Evolutionary conservation across 768 basidiomycete genomes (phyloP).

Genomic region (Rhizopogon rudus): DNA sequence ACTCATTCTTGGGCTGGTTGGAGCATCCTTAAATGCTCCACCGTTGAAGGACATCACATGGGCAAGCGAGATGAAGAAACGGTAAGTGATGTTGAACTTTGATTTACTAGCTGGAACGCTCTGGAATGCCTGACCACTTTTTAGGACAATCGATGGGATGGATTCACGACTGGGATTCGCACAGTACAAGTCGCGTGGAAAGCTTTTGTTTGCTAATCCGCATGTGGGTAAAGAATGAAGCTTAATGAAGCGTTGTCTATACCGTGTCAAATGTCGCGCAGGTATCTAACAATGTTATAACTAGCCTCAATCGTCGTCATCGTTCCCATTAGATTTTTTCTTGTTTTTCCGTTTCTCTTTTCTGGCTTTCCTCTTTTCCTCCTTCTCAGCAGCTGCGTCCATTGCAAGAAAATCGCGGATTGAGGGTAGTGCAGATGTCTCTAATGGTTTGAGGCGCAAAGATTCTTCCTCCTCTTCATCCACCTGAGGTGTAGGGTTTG

Average conservation of each 20-base stretch:
- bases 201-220: conserved; percentile 21
- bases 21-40: conserved; percentile 67
- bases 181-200: conserved; percentile 56
- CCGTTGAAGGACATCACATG: conserved; percentile 78
- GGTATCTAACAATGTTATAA: conserved; percentile 1
- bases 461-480: conserved; percentile 40
- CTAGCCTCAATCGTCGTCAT: conserved; percentile 28
- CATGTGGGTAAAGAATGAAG: conserved; percentile 4
- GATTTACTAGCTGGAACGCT: background rate
- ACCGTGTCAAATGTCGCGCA: background rate
- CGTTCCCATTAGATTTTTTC: conserved; percentile 21
- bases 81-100: conserved; percentile 41
- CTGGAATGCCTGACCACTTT: background rate
- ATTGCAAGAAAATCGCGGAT: conserved; percentile 79
- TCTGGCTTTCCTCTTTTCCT: conserved; percentile 63
- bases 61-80: conserved; percentile 84
- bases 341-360: conserved; percentile 69
- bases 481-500: conserved; percentile 13
- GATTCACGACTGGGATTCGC: conserved; percentile 63
- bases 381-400: conserved; percentile 61
- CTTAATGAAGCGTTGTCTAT: background rate
- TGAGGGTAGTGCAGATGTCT: conserved; percentile 77
- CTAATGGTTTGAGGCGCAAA: conserved; percentile 65
- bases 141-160: conserved; percentile 72
- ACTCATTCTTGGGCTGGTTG: conserved; percentile 64